Evolutionary conservation across 345 rosid genomes (phyloP).

Genomic region (Hevea brasiliensis): DNA sequence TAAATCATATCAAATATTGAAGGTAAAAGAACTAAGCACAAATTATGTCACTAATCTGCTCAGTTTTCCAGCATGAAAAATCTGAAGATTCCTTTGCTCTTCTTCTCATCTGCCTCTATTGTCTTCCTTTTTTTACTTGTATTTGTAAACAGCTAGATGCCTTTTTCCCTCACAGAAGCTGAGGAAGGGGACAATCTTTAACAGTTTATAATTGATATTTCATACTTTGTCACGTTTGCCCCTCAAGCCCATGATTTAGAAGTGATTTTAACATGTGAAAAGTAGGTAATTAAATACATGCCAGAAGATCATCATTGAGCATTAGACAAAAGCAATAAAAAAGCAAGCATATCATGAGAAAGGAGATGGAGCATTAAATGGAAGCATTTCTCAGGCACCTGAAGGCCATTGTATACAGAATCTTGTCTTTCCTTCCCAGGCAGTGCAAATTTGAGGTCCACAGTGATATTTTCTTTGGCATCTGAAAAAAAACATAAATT

Average conservation of each 20-base stretch:
- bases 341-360: not conserved
- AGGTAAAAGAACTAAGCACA: too few relatives aligned
- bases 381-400: constrained; percentile 43
- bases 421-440: constrained; percentile 99
- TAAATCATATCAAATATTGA: too few relatives aligned
- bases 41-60: too few relatives aligned
- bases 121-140: too few relatives aligned
- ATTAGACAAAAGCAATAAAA: not conserved
- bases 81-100: too few relatives aligned
- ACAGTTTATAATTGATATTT: not conserved
- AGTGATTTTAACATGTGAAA: not conserved
- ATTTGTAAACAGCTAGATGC: too few relatives aligned
- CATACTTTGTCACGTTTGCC: not conserved
- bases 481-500: too few relatives aligned
- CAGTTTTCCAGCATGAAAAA: too few relatives aligned
- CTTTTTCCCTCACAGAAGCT: too few relatives aligned
- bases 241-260: not conserved
- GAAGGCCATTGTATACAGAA: constrained; percentile 86
- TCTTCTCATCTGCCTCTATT: too few relatives aligned
- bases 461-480: constrained; percentile 43
- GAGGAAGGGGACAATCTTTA: too few relatives aligned
- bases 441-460: constrained; percentile 69
- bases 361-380: constrained; percentile 7
- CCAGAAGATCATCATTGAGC: not conserved
- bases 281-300: constrained; percentile 1